phyloP scores from a whole-genome alignment of 31 red algal genomes.

The Asparagopsis taxiformis region DNA sequence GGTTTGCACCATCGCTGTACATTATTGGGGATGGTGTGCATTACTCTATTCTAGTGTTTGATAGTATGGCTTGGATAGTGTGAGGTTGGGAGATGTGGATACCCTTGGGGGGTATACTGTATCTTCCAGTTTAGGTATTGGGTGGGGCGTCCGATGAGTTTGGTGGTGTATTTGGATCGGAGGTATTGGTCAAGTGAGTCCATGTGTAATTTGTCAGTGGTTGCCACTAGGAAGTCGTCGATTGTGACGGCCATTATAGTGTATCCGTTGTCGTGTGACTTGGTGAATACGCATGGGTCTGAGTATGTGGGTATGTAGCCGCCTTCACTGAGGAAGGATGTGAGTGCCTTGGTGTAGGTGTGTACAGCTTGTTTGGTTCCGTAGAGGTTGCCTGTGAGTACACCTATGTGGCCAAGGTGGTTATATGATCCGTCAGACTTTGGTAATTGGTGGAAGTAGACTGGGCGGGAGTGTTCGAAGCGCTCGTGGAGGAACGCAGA shows the following conservation, averaged over 20 bases:
- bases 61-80: not conserved
- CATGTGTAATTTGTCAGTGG: not conserved
- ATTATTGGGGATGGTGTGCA: too few species aligned
- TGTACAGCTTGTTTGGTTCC: slow-evolving; percentile 4
- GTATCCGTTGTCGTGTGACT: not conserved
- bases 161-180: slow-evolving; percentile 2
- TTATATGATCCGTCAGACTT: not conserved
- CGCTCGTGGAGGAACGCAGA: slow-evolving; percentile 9
- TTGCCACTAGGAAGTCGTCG: slow-evolving; percentile 6
- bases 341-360: slow-evolving; percentile 9
- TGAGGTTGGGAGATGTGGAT: slow-evolving; percentile 6
- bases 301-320: not conserved
- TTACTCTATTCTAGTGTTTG: not conserved
- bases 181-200: not conserved
- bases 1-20: too few species aligned
- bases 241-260: slow-evolving; percentile 10
- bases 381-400: not conserved
- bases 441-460: slow-evolving; percentile 10
- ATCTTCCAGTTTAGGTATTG: slow-evolving; percentile 8
- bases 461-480: not conserved
- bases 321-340: not conserved
- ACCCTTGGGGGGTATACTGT: not conserved
- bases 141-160: slow-evolving; percentile 9
- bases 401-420: not conserved
- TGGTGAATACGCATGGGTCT: slow-evolving; percentile 6